Base-by-base conservation (phyloP, 75 land plant genomes). In the Picea sitchensis region DNA sequence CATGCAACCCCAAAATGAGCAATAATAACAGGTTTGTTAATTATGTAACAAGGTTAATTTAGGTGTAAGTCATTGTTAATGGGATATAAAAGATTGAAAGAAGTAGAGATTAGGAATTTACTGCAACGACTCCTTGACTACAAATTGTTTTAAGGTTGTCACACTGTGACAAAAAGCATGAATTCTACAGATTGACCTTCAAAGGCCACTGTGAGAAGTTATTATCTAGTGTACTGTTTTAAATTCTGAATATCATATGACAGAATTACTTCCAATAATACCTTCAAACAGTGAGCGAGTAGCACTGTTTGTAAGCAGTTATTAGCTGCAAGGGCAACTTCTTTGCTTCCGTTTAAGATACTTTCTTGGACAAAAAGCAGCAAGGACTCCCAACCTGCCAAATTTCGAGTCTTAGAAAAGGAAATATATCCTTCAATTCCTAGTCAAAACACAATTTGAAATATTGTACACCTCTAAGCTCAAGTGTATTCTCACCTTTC, bases 321-420 rank as follows among this genome's bases (percentile, higher is more conserved):
- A 79, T 92, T 85, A 73, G 96, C 99, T 67, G 99, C 99, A 83
- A 95, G 81, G 58, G 94, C 84, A 79, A 98, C 99, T 80, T 98
- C 99, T 83, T 95, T 95, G 76, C 96, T 98, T 32, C 98, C 90
- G 76, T 86, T 86, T 47, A 86, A 71, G 62, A 98, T 89, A 79
- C 93, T 93, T 75, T 93, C 87, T 68, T 86, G 83, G 11, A 90
- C 79, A 83, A 95, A 93, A 60, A 75, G 44, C 68, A 95, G 86
- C 75, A 98, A 80, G 60, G 84, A 79, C 23, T 88, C 91, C 99
- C 99, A 98, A 61, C 94, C 98, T 96, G 93, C 79, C 83, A 38
- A 75, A 56, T 18, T 58, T n/a, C 15, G 11, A 58, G 8, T 58
- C 32, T 75, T 75, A 23, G 20, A 3, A 14, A 32, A 41, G 8